Evolutionary conservation across 164 flowering plant species (phyloP), one percentile per base, ranked within the genome.

Genomic region (Umbellularia californica): DNA sequence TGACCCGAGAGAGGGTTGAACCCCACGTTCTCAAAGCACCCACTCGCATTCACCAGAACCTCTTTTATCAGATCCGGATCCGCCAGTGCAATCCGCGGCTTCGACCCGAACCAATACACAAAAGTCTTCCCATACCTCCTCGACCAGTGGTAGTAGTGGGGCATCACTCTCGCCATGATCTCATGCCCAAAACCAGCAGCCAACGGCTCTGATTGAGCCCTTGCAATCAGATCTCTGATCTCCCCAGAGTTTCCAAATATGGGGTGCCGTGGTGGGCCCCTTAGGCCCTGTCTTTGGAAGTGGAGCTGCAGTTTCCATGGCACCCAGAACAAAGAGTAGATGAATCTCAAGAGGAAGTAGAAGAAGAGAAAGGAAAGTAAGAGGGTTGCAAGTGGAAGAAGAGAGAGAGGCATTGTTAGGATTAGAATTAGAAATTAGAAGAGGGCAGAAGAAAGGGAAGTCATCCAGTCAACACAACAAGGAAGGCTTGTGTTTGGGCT

Each of bases 251-350:
- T 78, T 74, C 89, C 69, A 77, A 80, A 17, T 67, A 62, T 13
- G 84, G 71, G 68, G 81, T 65, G 30, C 70, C 70, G 72, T 69
- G 83, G 77, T 6, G 82, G 73, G 85, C 80, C 58, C 19, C 64
- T 14, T 24, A 76, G 68, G 63, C 78, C 78, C 22, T 76, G 74
- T 23, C 74, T 50, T 6, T 68, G n/a, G 65, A 76, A 76, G 52
- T 76, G 70, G 28, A 22, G 50, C 2, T 51, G 70, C 65, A 76
- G 58, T 52, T 22, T 63, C 69, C 69, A 76, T 28, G 78, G 78
- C 19, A 63, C 51, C 70, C 74, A 76, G 41, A 76, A 12, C 65
- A 50, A 23, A 13, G 23, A 28, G 65, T 76, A 58, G 5, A 76
- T n/a, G 22, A 30, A 50, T 50, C 69, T 50, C 4, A 47, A 55